A percentile compares a stretch with the other conserved stretches of the same genome.
Evolutionary conservation across 805 yeast genomes (phyloP).

Genomic region (Schwanniomyces sp.): DNA sequence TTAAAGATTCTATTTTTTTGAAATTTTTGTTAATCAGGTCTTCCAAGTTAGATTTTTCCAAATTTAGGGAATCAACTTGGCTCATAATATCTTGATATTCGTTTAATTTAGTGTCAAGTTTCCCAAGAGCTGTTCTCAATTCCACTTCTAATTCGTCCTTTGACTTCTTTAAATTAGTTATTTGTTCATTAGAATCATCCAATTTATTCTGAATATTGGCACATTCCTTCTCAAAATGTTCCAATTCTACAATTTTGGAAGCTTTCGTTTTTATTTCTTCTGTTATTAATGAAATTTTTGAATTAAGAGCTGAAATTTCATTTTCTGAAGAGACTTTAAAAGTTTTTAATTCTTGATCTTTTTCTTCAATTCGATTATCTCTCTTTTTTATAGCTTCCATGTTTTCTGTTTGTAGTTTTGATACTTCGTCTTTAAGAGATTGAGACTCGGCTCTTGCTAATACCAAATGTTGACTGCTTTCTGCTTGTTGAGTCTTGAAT

Average conservation of each 20-base stretch:
- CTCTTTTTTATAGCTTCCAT: neutral
- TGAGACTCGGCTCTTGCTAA: constrained; percentile 2
- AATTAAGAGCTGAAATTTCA: neutral
- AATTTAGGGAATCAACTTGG: neutral
- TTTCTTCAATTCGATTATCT: neutral
- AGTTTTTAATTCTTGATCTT: neutral
- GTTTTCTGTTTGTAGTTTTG: neutral
- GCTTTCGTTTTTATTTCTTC: constrained; percentile 4
- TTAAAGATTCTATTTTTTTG: neutral
- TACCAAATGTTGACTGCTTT: neutral
- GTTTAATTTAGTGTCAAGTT: neutral
- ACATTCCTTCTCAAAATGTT: neutral
- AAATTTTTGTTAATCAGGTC: neutral
- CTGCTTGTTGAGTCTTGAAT: neutral
- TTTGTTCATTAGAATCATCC: neutral
- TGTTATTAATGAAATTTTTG: neutral
- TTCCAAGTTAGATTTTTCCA: neutral
- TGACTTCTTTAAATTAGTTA: neutral
- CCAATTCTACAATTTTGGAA: neutral
- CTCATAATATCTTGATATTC: neutral
- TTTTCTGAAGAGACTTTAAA: constrained; percentile 2
- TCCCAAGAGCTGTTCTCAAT: neutral
- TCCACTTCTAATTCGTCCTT: neutral
- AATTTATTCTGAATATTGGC: constrained; percentile 1
- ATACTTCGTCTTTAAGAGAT: neutral